Conservation (phyloP, 2,329 filamentous ascomycete genomes). For the Thielaviopsis euricoi region DNA sequence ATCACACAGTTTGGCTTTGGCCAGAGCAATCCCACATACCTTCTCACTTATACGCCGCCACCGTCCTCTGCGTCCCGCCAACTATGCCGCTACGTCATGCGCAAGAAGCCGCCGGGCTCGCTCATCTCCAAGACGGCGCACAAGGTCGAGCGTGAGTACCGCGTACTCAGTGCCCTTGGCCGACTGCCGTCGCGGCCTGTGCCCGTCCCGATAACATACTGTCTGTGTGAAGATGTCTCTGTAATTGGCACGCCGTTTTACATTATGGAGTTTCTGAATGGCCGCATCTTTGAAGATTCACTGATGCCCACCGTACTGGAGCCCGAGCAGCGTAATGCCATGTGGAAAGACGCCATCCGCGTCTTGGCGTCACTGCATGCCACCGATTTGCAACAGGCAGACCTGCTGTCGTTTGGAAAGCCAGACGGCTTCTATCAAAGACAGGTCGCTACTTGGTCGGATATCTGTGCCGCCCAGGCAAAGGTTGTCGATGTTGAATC, state of each 20-base stretch:
- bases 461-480: slow-evolving; percentile 65
- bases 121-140: slow-evolving; percentile 88
- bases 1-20: slow-evolving; percentile 72
- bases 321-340: slow-evolving; percentile 46
- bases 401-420: slow-evolving; percentile 58
- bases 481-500: slow-evolving; percentile 61
- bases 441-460: slow-evolving; percentile 68
- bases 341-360: slow-evolving; percentile 75
- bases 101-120: slow-evolving; percentile 94
- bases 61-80: slow-evolving; percentile 12
- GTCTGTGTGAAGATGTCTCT: slow-evolving; percentile 65
- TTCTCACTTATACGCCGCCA: slow-evolving; percentile 44
- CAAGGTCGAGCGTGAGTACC: slow-evolving; percentile 90
- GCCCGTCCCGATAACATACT: slow-evolving; percentile 68
- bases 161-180: slow-evolving; percentile 66
- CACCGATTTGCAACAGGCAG: slow-evolving; percentile 48
- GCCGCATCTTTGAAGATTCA: slow-evolving; percentile 83
- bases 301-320: slow-evolving; percentile 56
- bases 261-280: slow-evolving; percentile 90
- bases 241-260: slow-evolving; percentile 89
- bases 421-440: slow-evolving; percentile 64
- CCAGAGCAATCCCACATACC: slow-evolving; percentile 95
- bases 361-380: slow-evolving; percentile 77
- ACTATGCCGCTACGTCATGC: slow-evolving; percentile 70
- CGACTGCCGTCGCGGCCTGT: slow-evolving; percentile 26